These are phyloP conservation scores for Pseudogymnoascus sp. DNA, from an alignment of 2,329 filamentous ascomycete species.

Conservation along the genomic window DNA sequence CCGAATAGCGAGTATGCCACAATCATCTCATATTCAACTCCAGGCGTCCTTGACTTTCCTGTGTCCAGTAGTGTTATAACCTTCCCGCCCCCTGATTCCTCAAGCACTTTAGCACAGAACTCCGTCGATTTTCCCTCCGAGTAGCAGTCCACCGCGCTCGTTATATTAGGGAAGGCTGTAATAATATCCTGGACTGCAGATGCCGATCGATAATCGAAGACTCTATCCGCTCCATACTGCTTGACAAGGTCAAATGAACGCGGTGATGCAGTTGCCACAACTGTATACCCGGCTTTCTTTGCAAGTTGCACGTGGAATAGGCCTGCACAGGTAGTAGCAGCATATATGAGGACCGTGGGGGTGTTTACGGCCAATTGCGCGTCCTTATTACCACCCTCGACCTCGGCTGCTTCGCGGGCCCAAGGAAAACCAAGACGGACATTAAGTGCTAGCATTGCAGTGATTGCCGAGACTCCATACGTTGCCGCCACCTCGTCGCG, in stretches of 20 bases:
- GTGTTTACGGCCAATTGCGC: neutral
- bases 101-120: slow-evolving; percentile 20
- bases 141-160: slow-evolving; percentile 26
- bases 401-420: slow-evolving; percentile 17
- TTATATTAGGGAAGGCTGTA: slow-evolving; percentile 19
- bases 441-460: slow-evolving; percentile 22
- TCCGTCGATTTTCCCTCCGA: slow-evolving; percentile 25
- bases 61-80: slow-evolving; percentile 23
- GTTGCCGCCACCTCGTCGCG: slow-evolving; percentile 22
- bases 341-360: slow-evolving; percentile 38
- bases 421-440: slow-evolving; percentile 20
- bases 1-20: slow-evolving; percentile 23
- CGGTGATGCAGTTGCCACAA: slow-evolving; percentile 38
- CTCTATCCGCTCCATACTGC: slow-evolving; percentile 37
- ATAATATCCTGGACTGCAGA: slow-evolving; percentile 15
- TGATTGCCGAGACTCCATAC: slow-evolving; percentile 27
- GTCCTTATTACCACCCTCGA: too few species aligned
- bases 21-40: slow-evolving; percentile 19
- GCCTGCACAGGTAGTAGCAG: slow-evolving; percentile 41
- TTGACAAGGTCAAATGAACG: slow-evolving; percentile 40
- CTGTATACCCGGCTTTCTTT: slow-evolving; percentile 30
- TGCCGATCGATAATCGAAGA: slow-evolving; percentile 43
- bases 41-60: slow-evolving; percentile 15
- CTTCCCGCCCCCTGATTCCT: slow-evolving; percentile 19
- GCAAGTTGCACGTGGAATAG: slow-evolving; percentile 40